Base-by-base conservation (phyloP, 257 asterid genomes). In the Penstemon barbatus region DNA sequence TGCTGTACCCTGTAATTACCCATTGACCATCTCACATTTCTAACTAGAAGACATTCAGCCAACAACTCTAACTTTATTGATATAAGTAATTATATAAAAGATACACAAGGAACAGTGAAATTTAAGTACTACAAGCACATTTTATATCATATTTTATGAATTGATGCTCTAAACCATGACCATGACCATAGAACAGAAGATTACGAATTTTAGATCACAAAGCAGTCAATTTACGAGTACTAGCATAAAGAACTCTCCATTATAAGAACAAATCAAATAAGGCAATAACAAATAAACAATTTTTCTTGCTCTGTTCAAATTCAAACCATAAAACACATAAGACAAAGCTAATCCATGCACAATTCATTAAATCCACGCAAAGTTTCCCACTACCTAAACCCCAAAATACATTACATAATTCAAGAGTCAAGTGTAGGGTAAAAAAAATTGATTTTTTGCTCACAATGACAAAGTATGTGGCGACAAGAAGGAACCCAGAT, bases 401-500 rank as follows among this genome's bases (percentile, higher is more conserved):
- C 10, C 13, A 46, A 50, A 37, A 45, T 15, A 54, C 40, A 49
- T 63, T 55, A 53, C 54, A 11, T 0, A 44, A 43, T 9, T 71
- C 55, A 44, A 18, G 56, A 66, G 15, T 5, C 8, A 3, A 3
- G 36, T 52, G n/a, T 51, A 75, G 12, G 9, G 5, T 15, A 8
- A 72, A 2, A 70, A 49, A 50, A 69, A 5, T 15, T 15, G 1
- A 57, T 59, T 56, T 68, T 63, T 13, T 48, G 66, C 97, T 94
- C 76, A 94, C 99, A 75, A 87, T 76, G 63, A 94, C 76, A 51
- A 94, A 94, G 77, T 94, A 91, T 0, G 87, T 58, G 66, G 97
- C 96, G 5, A 89, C 97, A 58, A 94, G 89, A 69, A 94, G 84
- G 79, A 88, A 94, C 6, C 96, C 97, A 42, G 88, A 71, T 19